phyloP scores from a whole-genome alignment of 768 basidiomycete genomes.

The Lactarius vividus region DNA sequence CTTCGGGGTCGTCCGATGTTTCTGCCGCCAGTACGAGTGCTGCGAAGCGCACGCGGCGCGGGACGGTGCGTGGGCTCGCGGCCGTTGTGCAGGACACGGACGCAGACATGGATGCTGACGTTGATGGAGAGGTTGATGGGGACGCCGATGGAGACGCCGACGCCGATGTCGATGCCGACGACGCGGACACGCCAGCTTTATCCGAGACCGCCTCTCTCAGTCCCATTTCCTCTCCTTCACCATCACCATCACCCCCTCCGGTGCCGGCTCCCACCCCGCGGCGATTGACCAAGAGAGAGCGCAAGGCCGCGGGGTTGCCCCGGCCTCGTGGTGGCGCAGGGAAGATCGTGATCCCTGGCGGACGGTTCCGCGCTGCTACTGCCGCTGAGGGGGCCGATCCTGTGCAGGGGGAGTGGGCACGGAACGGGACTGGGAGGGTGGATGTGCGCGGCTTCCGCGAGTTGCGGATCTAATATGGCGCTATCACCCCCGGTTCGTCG shows the following conservation, averaged over 20 bases:
- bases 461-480: slow-evolving; percentile 54
- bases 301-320: slow-evolving; percentile 66
- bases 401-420: slow-evolving; percentile 53
- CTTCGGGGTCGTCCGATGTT: slow-evolving; percentile 41
- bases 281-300: slow-evolving; percentile 61
- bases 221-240: slow-evolving; percentile 35
- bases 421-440: slow-evolving; percentile 67
- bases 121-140: slow-evolving; percentile 34
- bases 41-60: slow-evolving; percentile 33
- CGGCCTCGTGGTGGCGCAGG: slow-evolving; percentile 52
- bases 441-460: slow-evolving; percentile 79
- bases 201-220: slow-evolving; percentile 38
- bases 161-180: slow-evolving; percentile 29
- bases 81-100: slow-evolving; percentile 22
- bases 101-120: slow-evolving; percentile 34
- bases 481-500: too few species aligned
- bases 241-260: slow-evolving; percentile 31
- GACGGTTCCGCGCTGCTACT: slow-evolving; percentile 42
- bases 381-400: slow-evolving; percentile 29
- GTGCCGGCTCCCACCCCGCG: slow-evolving; percentile 33
- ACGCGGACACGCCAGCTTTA: slow-evolving; percentile 41
- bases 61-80: slow-evolving; percentile 14
- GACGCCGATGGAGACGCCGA: slow-evolving; percentile 31
- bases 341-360: slow-evolving; percentile 62
- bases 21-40: slow-evolving; percentile 33